A percentile compares a stretch with the other conserved stretches of the same genome.
These are phyloP conservation scores for Sarocladiaceae sp. DNA, from an alignment of 2,329 filamentous ascomycete genomes.

Conservation along the genomic window DNA sequence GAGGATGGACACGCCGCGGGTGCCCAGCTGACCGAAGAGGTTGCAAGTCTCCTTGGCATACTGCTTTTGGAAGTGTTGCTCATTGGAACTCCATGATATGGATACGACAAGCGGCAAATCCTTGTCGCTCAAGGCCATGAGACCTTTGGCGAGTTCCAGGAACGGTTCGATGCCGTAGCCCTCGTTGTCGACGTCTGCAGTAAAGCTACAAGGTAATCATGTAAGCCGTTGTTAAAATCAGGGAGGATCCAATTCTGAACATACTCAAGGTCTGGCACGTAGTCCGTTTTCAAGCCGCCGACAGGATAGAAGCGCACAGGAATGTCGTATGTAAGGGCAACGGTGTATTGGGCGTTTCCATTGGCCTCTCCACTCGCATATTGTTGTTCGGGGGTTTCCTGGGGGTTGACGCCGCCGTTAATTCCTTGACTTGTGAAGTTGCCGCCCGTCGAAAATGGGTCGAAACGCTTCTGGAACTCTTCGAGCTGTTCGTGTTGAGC, in stretches of 20 bases:
- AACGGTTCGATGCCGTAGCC: conserved; percentile 56
- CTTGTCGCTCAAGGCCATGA: conserved; percentile 48
- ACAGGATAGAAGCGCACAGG: conserved; percentile 29
- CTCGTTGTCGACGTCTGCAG: conserved; percentile 26
- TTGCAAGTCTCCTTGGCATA: conserved; percentile 51
- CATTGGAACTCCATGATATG: conserved; percentile 68
- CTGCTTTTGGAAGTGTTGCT: conserved; percentile 55
- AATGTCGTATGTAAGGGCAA: conserved; percentile 28
- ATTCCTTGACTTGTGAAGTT: conserved; percentile 56
- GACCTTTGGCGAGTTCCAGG: conserved; percentile 57
- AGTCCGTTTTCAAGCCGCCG: conserved; percentile 25
- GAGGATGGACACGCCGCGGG: conserved; percentile 63
- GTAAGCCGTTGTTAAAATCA: background rate
- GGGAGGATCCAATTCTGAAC: conserved; percentile 15
- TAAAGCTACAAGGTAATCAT: conserved; percentile 14
- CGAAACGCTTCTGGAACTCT: conserved; percentile 50
- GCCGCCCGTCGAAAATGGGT: conserved; percentile 44
- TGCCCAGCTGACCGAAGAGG: conserved; percentile 60
- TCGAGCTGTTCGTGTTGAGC: conserved; percentile 51
- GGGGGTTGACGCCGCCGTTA: conserved; percentile 50
- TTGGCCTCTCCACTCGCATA: conserved; percentile 28
- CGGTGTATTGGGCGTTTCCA: conserved; percentile 33
- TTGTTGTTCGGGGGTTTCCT: conserved; percentile 26
- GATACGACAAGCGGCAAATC: conserved; percentile 59
- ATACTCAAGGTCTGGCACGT: conserved; percentile 30